Base-by-base conservation (phyloP, 768 basidiomycete genomes). In the Leccinum broughii region DNA sequence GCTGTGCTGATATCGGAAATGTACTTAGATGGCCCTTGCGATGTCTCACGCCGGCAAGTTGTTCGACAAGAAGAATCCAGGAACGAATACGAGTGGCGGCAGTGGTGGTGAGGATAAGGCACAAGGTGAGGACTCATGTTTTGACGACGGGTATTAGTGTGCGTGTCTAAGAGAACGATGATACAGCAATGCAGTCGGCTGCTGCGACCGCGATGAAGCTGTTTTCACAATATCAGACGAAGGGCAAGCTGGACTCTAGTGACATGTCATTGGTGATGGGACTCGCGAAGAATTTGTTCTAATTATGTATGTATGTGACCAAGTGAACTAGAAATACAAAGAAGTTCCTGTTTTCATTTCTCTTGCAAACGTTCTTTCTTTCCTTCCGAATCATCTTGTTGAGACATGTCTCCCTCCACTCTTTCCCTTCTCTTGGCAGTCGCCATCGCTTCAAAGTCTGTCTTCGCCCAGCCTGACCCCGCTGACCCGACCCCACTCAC, bases 401-500 rank as follows among this genome's bases (percentile, higher is more conserved):
- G 75, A 74, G 72, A 70, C 70, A 83, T 83, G 82, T 79, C 78
- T 67, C 78, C 75, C 68, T 75, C 74, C 79, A 66, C 77, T 81
- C 80, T 77, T 81, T 82, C 76, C 57, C 66, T 71, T 22, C 59
- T 77, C 55, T 51, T 79, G 26, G 65, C 70, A 13, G 49, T 77
- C 53, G 70, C 76, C 52, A 39, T 71, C 41, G 64, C 73, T 26
- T 66, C 77, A 4, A 56, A 74, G 37, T 52, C 58, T 6, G 68
- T 65, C n/a, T 72, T 73, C 5, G 73, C 73, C 9, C 73, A 74
- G 58, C 54, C 57, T 14, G 73, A 74, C 57, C 74, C 80, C 1
- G 82, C 76, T 57, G 83, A 84, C 49, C 74, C 81, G 6, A 77
- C 71, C 6, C 82, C 84, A 6, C 76, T 85, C 15, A 78, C 76